Evolutionary conservation across 352 stramenopile species (phyloP), one percentile per base, ranked within the genome.

Genomic region (Globisporangium polare): DNA sequence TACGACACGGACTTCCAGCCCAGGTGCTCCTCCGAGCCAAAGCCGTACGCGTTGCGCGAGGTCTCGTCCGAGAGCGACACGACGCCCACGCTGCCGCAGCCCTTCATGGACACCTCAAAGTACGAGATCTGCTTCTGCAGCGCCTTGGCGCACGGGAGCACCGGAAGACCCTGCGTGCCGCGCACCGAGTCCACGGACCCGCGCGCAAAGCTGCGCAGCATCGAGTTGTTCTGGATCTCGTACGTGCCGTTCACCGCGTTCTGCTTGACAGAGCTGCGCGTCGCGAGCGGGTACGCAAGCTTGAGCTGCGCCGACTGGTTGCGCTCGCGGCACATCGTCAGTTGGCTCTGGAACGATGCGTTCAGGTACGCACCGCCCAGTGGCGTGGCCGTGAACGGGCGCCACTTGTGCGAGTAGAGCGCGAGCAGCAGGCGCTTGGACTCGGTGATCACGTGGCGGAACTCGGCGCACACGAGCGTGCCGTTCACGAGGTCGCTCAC

Each of bases 1-100:
- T 88, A 93, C 12, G 84, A 89, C 31, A 93, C 62, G 56, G 77
- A 75, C 66, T 85, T 90, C 84, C 83, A 94, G 65, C 86, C 86
- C 24, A 95, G 70, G 69, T 94, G 84, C 43, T 90, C 83, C 58
- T 83, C 79, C 35, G 83, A 93, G 31, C 84, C 86, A 46, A 91
- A 95, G 67, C 84, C 84, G 66, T 92, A 94, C 29, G 81, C 76
- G 50, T 70, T 72, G 54, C 78, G 73, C 31, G 80, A 80, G 29
- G 43, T 33, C 8, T 64, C 64, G 62, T 91, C 78, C 49, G 76
- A 86, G 53, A 95, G 45, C 35, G 76, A 87, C 35, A 70, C 80
- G n/a, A 95, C 50, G 35, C 86, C 86, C 27, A 95, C 83, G 58
- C 84, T 94, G 58, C 80, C 86, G 58, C 78, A 86, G 60, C 86